Evolutionary conservation across 2,329 filamentous ascomycete species (phyloP).

Genomic region (Botrytis pseudocinerea): DNA sequence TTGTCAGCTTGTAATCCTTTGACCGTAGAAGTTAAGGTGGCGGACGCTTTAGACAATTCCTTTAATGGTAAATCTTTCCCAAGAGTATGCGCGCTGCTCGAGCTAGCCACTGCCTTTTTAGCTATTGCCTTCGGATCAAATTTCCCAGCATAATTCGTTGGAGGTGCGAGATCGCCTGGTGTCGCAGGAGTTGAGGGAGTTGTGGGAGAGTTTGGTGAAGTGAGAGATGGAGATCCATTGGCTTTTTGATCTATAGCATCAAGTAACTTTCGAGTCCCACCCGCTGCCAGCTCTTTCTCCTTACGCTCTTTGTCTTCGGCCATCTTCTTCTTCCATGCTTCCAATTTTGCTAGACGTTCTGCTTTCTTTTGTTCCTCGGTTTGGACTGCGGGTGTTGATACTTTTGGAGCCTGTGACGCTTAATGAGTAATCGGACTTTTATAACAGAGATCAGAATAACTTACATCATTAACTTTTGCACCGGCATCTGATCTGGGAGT

Average conservation of each 20-base stretch:
- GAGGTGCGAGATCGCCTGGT: constrained; percentile 51
- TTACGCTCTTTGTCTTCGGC: constrained; percentile 71
- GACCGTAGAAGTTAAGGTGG: constrained; percentile 45
- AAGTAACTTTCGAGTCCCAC: constrained; percentile 65
- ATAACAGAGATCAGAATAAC: constrained; percentile 37
- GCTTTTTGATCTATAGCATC: constrained; percentile 74
- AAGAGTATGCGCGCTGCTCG: constrained; percentile 55
- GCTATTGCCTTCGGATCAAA: constrained; percentile 85
- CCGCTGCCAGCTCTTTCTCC: constrained; percentile 65
- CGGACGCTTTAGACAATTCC: constrained; percentile 47
- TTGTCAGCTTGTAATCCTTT: constrained; percentile 47
- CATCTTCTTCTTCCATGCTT: constrained; percentile 91
- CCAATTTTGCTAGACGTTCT: constrained; percentile 76
- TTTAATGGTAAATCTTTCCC: constrained; percentile 56
- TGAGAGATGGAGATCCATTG: constrained; percentile 44
- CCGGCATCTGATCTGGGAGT: constrained; percentile 50
- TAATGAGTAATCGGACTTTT: constrained; percentile 25
- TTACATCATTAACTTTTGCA: constrained; percentile 57
- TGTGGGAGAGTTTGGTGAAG: constrained; percentile 54
- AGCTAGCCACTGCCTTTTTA: constrained; percentile 69
- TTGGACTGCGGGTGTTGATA: constrained; percentile 52
- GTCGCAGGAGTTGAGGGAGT: constrained; percentile 49
- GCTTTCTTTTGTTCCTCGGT: constrained; percentile 76
- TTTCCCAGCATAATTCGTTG: constrained; percentile 69
- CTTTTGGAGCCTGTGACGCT: constrained; percentile 53